phyloP scores from a whole-genome alignment of 192 early-diverging fungal genomes.

The Phycomyces blakesleeanus region DNA sequence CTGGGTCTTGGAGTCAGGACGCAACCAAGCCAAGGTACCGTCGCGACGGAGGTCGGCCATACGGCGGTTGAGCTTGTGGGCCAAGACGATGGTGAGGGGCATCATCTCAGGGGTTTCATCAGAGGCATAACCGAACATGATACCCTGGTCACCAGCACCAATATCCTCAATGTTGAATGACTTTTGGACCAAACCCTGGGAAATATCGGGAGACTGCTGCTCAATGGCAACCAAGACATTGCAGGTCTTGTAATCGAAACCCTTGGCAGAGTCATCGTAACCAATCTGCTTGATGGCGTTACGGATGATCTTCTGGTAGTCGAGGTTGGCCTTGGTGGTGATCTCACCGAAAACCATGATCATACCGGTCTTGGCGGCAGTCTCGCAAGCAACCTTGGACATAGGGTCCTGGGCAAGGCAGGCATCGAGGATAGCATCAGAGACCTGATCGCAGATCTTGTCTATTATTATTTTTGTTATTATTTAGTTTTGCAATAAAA shows the following conservation, averaged over 20 bases:
- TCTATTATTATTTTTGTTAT: no score
- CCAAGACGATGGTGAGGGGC: constrained; percentile 91
- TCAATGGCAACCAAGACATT: constrained; percentile 99
- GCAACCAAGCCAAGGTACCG: constrained; percentile 88
- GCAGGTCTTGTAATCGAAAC: constrained; percentile 99
- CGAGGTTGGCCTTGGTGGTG: constrained; percentile 94
- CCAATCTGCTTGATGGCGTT: constrained; percentile 98
- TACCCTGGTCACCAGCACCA: constrained; percentile 99
- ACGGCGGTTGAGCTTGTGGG: constrained; percentile 97
- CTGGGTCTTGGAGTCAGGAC: constrained; percentile 99
- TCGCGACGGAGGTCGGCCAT: constrained; percentile 94
- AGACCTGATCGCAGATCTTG: constrained; percentile 99
- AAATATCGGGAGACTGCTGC: constrained; percentile 99
- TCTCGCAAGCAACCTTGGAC: constrained; percentile 99
- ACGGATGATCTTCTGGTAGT: constrained; percentile 99
- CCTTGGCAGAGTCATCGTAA: constrained; percentile 98
- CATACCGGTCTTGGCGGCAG: constrained; percentile 99
- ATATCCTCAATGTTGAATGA: constrained; percentile 90
- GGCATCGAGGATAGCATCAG: constrained; percentile 97
- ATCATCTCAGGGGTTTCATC: constrained; percentile 99
- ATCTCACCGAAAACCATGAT: constrained; percentile 99
- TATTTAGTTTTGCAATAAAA: no score
- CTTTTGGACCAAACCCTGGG: constrained; percentile 94
- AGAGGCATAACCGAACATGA: constrained; percentile 93
- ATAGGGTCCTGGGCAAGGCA: constrained; percentile 89